These are phyloP conservation scores for Leptodontidium sp. DNA, from an alignment of 2,329 filamentous ascomycete species.

Conservation along the genomic window DNA sequence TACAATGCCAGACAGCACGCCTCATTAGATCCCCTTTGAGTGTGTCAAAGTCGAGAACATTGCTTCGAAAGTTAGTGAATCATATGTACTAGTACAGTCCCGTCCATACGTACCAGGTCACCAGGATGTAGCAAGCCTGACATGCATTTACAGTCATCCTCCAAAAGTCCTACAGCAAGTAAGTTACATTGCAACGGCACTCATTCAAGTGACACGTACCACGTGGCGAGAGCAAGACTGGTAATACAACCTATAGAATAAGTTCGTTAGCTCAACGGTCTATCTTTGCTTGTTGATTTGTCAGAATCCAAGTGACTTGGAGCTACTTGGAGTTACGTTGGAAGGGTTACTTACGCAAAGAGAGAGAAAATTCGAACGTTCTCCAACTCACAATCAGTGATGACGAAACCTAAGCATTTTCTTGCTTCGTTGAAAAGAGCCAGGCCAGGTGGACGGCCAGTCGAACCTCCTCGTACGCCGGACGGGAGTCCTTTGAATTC, in stretches of 20 bases:
- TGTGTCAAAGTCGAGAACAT: conserved; percentile 56
- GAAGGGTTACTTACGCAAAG: conserved; percentile 54
- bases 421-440: conserved; percentile 69
- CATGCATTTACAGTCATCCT: conserved; percentile 63
- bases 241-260: conserved; percentile 56
- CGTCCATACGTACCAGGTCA: conserved; percentile 56
- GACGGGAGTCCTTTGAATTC: conserved; percentile 55
- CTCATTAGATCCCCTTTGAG: conserved; percentile 60
- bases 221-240: conserved; percentile 59
- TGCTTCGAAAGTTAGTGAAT: conserved; percentile 42
- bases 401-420: conserved; percentile 63
- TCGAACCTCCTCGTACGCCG: conserved; percentile 60
- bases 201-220: conserved; percentile 48
- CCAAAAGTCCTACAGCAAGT: conserved; percentile 63
- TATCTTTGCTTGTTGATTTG: background rate
- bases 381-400: conserved; percentile 63
- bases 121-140: conserved; percentile 62
- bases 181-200: conserved; percentile 16
- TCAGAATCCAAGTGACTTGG: background rate
- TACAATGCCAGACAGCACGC: conserved; percentile 64
- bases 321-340: background rate
- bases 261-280: conserved; percentile 4
- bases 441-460: conserved; percentile 62
- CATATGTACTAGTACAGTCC: conserved; percentile 10
- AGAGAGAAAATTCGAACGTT: conserved; percentile 66